phyloP scores from a whole-genome alignment of 2,329 filamentous ascomycete genomes.

The Fusarium sp. region DNA sequence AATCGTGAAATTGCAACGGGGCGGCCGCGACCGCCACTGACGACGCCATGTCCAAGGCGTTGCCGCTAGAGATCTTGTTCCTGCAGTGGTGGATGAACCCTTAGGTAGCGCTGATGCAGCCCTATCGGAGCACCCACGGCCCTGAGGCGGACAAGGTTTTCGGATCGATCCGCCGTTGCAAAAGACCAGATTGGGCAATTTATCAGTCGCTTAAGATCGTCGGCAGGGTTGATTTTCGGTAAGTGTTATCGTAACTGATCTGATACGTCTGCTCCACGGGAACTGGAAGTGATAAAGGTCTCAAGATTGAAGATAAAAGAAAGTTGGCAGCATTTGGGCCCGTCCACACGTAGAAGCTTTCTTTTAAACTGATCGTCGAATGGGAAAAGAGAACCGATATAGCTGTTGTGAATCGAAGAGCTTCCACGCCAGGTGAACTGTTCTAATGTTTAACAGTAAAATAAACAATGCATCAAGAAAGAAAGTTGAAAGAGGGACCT shows the following conservation, averaged over 20 bases:
- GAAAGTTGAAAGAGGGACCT: not conserved
- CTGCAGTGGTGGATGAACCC: constrained; percentile 39
- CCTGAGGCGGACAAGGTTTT: constrained; percentile 33
- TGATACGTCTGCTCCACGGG: constrained; percentile 6
- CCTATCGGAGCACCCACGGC: constrained; percentile 34
- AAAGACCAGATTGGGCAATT: constrained; percentile 24
- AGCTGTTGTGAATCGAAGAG: not conserved
- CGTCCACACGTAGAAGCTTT: not conserved
- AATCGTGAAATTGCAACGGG: constrained; percentile 35
- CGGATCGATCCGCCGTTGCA: constrained; percentile 31
- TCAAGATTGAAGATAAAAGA: not conserved
- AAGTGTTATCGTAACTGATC: constrained; percentile 5
- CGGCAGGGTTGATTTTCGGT: constrained; percentile 34
- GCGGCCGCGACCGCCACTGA: constrained; percentile 22
- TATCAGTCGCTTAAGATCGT: constrained; percentile 29
- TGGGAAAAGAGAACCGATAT: not conserved
- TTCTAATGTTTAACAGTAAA: constrained; percentile 1
- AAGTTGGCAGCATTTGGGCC: not conserved
- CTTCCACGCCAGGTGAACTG: constrained; percentile 25
- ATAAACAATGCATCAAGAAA: not conserved
- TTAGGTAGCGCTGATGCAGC: constrained; percentile 38
- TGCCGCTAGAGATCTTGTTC: constrained; percentile 34
- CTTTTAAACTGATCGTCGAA: not conserved
- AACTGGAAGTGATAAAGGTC: not conserved
- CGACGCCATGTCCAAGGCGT: constrained; percentile 29